A percentile compares a stretch with the other conserved stretches of the same genome.
Conservation (phyloP, 1,284 basidiomycete species). For the Ustilago xerochloae region DNA sequence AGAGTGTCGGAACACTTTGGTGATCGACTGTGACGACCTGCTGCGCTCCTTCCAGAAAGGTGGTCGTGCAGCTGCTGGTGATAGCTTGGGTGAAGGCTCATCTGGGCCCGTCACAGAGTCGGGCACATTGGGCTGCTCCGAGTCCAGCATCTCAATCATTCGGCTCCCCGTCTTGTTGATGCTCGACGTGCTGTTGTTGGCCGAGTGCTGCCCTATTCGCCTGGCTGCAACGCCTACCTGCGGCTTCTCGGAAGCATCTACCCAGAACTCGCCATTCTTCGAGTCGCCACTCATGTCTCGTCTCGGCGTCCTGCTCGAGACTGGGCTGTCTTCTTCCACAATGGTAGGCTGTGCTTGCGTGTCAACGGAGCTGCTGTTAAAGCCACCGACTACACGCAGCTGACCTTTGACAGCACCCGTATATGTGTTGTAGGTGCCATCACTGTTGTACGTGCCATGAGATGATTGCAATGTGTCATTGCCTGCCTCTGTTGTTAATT, state of each 20-base stretch:
- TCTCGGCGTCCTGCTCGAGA: background rate
- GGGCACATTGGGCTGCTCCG: constrained; percentile 18
- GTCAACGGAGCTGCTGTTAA: too few species aligned
- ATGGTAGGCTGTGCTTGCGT: constrained; percentile 7
- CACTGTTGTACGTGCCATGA: constrained; percentile 24
- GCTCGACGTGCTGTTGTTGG: constrained; percentile 30
- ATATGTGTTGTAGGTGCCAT: constrained; percentile 34
- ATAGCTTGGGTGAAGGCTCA: constrained; percentile 11
- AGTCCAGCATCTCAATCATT: constrained; percentile 40
- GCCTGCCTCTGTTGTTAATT: constrained; percentile 13
- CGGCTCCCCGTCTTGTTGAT: constrained; percentile 31
- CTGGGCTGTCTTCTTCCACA: constrained; percentile 12
- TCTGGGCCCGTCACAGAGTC: constrained; percentile 23
- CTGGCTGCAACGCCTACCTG: constrained; percentile 11
- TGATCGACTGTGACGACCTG: constrained; percentile 26
- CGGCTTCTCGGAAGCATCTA: constrained; percentile 8
- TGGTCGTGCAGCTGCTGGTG: constrained; percentile 13
- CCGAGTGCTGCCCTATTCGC: constrained; percentile 25
- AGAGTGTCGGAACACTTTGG: constrained; percentile 28
- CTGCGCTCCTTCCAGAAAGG: constrained; percentile 40
- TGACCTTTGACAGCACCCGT: constrained; percentile 29
- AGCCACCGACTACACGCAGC: constrained; percentile 24
- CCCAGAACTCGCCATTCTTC: constrained; percentile 16
- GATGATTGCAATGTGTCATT: constrained; percentile 16
- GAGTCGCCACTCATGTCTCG: constrained; percentile 26